Evolutionary conservation across 257 asterid genomes (phyloP), one percentile per base, ranked within the genome.

Genomic region (Coffea canephora): DNA sequence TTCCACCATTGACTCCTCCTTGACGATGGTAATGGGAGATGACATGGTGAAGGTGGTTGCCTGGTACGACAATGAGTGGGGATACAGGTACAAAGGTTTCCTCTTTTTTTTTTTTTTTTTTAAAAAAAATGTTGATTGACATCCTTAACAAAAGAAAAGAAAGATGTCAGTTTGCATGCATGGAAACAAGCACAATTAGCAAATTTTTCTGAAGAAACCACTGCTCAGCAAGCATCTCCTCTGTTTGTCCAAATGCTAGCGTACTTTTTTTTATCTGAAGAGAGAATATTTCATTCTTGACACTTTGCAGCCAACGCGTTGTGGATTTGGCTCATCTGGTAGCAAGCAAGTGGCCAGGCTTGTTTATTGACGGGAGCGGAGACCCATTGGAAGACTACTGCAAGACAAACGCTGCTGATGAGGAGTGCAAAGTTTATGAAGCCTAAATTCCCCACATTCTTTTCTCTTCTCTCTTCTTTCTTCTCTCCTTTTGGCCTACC

Each of bases 11-110:
- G 98, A 95, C 67, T 89, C 98, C 14, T 91, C 98, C 6, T 82
- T 95, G 90, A 95, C 98, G 3, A 95, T 95, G 98, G 98, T 95
- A 0, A 95, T 95, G 98, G 98, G 98, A 81, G 98, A 90, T 74
- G 98, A 95, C 81, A 95, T 95, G 98, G 95, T 95, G 34, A 95
- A 94, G 88, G 98, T 93, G 55, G 93, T 94, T n/a, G 98, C 98
- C 8, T 94, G 98, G 98, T 94, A 94, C 43, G 98, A 94, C 83
- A 94, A 94, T 39, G 98, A 94, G 85, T 94, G 97, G 98, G 98
- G 98, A 79, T 94, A 94, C 89, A 94, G 98, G 98, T 89, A 90
- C 4, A 76, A 5, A 21, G 2, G 9, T 64, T 13, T 73, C 15
- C 15, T 8, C 45, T 12, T 62, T 31, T 31, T 39, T 39, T 39